phyloP scores from a whole-genome alignment of 257 asterid species.

The Nicotiana tomentosiformis region DNA sequence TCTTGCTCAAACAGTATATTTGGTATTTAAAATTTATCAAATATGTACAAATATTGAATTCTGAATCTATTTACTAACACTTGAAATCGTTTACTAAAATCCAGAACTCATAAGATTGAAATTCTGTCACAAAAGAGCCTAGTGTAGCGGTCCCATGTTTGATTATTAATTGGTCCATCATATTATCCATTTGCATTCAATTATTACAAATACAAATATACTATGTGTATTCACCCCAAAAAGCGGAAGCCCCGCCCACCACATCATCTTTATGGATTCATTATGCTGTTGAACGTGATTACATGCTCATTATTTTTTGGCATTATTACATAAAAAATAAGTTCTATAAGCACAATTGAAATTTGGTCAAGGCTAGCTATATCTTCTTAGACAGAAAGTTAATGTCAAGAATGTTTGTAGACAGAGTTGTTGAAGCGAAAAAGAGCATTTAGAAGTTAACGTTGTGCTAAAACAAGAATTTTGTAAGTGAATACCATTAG shows the following conservation, averaged over 20 bases:
- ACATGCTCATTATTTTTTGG: background rate
- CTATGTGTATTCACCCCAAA: background rate
- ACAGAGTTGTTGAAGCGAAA: background rate
- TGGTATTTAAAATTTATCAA: too few relatives aligned
- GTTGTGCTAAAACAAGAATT: too few relatives aligned
- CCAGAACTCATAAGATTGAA: too few relatives aligned
- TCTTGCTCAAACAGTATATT: too few relatives aligned
- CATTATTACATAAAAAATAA: background rate
- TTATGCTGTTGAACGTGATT: background rate
- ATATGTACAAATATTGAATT: too few relatives aligned
- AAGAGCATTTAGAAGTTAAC: background rate
- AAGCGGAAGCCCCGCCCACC: background rate
- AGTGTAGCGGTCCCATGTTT: background rate
- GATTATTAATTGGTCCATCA: constrained; percentile 9
- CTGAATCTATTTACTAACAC: too few relatives aligned
- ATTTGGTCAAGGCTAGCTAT: background rate
- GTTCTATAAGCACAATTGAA: background rate
- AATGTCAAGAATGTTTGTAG: background rate
- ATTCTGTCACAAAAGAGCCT: background rate
- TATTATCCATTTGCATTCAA: background rate
- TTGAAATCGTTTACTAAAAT: too few relatives aligned
- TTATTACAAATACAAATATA: background rate
- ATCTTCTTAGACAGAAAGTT: background rate
- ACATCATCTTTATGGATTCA: background rate
- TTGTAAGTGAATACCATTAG: too few relatives aligned